phyloP scores from a whole-genome alignment of 129 eudicot genomes.

The Ambrosia trifida region DNA sequence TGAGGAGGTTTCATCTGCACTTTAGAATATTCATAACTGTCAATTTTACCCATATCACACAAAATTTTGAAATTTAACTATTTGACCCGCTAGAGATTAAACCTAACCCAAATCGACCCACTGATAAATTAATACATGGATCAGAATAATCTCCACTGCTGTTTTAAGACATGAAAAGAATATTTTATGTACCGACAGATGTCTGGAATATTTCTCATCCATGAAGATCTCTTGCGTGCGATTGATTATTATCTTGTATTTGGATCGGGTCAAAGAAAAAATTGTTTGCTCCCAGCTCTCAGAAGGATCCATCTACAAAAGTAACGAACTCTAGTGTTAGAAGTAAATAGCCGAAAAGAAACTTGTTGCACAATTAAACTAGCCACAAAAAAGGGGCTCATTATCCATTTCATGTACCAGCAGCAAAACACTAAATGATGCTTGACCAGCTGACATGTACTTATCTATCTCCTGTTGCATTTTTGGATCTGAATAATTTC shows the following conservation, averaged over 20 bases:
- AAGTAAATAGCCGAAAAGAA: background rate
- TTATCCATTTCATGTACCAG: conserved; percentile 47
- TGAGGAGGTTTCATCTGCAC: too few species aligned
- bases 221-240: conserved; percentile 48
- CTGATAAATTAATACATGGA: conserved; percentile 1
- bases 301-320: conserved; percentile 59
- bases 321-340: background rate
- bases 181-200: conserved; percentile 57
- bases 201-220: conserved; percentile 64
- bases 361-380: conserved; percentile 25
- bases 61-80: background rate
- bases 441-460: conserved; percentile 62
- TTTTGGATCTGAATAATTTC: conserved; percentile 60
- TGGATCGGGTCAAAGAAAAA: conserved; percentile 56
- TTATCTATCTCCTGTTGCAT: conserved; percentile 85
- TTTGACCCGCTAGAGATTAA: conserved; percentile 1
- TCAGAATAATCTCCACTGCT: too few species aligned
- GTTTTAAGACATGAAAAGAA: background rate
- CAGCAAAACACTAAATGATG: conserved; percentile 52
- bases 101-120: background rate
- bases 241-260: conserved; percentile 64
- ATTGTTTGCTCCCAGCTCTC: conserved; percentile 86
- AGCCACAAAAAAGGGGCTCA: background rate
- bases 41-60: background rate
- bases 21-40: background rate